Evolutionary conservation across 2,329 filamentous ascomycete species (phyloP).

Genomic region (Stromatinia cepivora): DNA sequence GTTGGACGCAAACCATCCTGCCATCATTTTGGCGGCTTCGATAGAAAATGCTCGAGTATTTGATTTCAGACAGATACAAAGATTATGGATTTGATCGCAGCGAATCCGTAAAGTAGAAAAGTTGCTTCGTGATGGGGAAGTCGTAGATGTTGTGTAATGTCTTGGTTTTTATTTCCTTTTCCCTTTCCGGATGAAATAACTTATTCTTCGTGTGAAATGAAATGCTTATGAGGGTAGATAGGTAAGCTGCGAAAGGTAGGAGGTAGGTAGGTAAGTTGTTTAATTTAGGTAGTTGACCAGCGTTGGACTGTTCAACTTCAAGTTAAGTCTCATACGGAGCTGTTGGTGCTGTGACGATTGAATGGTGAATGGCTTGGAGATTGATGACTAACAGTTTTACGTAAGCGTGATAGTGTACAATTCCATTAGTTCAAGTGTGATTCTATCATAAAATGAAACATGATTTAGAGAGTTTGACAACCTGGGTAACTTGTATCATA

Average conservation of each 20-base stretch:
- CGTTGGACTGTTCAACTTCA: background rate
- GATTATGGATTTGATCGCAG: background rate
- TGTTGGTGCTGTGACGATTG: background rate
- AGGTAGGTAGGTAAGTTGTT: background rate
- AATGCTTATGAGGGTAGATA: background rate
- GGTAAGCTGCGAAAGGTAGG: background rate
- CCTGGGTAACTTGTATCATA: background rate
- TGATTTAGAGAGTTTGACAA: too few species aligned
- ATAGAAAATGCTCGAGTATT: background rate
- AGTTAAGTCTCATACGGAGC: background rate
- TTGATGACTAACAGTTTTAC: background rate
- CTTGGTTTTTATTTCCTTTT: background rate
- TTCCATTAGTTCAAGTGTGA: background rate
- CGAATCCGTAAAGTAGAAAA: background rate
- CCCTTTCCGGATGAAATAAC: background rate
- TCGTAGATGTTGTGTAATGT: conserved; percentile 1
- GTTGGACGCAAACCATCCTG: conserved; percentile 94
- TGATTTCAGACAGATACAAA: background rate
- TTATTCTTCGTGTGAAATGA: background rate
- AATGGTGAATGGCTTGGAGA: background rate
- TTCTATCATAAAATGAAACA: background rate
- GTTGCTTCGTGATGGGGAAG: background rate
- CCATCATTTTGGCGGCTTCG: conserved; percentile 63
- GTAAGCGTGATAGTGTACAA: background rate
- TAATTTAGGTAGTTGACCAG: background rate